Conservation (phyloP, 331 rosid genomes). For the Ulmus americana region DNA sequence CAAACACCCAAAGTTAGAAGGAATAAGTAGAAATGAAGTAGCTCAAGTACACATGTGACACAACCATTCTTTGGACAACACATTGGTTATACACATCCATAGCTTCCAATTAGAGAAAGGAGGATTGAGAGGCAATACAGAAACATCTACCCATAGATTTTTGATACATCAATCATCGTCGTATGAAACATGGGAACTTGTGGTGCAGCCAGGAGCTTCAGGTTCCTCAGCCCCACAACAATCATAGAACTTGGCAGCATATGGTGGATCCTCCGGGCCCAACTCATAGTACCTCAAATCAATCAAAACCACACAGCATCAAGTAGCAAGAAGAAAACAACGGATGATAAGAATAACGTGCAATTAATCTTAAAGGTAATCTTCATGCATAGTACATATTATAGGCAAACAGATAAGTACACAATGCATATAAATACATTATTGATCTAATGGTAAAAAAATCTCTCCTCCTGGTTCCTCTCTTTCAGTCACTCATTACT, state of each 20-base stretch:
- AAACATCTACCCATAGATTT: neutral
- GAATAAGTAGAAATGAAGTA: neutral
- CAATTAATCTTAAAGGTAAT: neutral
- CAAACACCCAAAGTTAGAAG: neutral
- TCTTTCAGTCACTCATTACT: neutral
- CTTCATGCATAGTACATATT: neutral
- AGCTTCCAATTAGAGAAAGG: neutral
- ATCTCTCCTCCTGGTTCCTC: no score
- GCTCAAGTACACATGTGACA: neutral
- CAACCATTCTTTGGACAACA: neutral
- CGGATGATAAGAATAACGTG: neutral
- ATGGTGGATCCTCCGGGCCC: slow-evolving; percentile 79
- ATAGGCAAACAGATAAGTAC: neutral
- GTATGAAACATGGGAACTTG: slow-evolving; percentile 68
- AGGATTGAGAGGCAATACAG: neutral
- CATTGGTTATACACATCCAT: neutral
- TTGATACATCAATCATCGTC: slow-evolving; percentile 47
- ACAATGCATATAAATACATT: neutral
- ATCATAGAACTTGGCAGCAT: slow-evolving; percentile 89
- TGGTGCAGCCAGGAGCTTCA: slow-evolving; percentile 69
- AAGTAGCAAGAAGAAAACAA: neutral
- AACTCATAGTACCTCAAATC: slow-evolving; percentile 72
- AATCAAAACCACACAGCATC: slow-evolving; percentile 18
- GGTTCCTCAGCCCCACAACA: slow-evolving; percentile 94
- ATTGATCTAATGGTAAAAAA: no score